Evolutionary conservation across 106 monocot species (phyloP), one percentile per base, ranked within the genome.

Genomic region (Chionographis japonica): DNA sequence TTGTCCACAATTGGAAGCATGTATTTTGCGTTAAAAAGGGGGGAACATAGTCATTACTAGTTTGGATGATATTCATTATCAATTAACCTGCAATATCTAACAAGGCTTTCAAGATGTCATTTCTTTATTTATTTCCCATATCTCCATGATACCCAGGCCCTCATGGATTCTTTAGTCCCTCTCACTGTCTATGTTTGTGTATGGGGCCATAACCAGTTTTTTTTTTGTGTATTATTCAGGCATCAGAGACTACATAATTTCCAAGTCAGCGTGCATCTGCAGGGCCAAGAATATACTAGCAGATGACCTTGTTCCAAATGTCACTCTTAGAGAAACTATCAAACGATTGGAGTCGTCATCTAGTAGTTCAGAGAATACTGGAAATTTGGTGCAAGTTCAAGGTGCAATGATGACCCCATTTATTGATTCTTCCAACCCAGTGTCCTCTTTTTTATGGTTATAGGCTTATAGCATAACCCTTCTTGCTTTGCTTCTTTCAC

Each of bases 271-370:
- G 78, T 84, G 88, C 51, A 37, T 75, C 1, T 83, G 87, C 61
- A 83, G 87, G 9, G 73, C 74, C 8, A 75, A 72, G 51, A 69
- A 80, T 56, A 52, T 84, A 58, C 70, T 84, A 37, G 83, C 83
- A 35, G 80, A 78, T 71, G 77, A 78, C 20, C 73, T 84, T n/a
- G 49, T 88, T 27, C 83, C 87, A 7, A 84, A 88, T 35, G 80
- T 72, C 58, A 84, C 83, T 18, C 60, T 88, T 51, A 77, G 87
- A 62, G 80, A 77, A 41, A 88, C 83, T 8, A 84, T 88, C n/a
- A 75, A 43, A 16, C 74, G 71, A 13, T 9, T 77, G 64, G 73
- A 74, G 59, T 70, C 82, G 17, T 67, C 73, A 49, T 74, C 61
- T 9, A 76, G 72, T 58, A 83, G 73, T 63, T 52, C 85, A 35